These are phyloP conservation scores for Zasmidium citrigriseum DNA, from an alignment of 2,329 filamentous ascomycete genomes.

Conservation along the genomic window DNA sequence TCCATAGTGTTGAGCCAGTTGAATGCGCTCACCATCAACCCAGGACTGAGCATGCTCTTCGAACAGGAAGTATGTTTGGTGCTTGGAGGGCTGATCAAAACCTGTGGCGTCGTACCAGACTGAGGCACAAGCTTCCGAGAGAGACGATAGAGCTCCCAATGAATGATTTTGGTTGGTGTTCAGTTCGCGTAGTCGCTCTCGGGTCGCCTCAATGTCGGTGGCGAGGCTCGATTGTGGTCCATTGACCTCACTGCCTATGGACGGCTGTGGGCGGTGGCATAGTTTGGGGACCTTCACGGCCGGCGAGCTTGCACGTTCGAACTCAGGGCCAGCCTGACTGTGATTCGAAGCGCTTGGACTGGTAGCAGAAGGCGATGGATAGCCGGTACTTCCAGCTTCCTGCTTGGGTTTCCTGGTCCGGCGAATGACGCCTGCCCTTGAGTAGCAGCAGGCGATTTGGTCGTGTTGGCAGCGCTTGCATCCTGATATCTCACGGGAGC, in stretches of 20 bases:
- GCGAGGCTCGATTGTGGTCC: constrained; percentile 15
- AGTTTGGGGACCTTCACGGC: too few species aligned
- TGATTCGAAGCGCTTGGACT: neutral
- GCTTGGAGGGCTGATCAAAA: constrained; percentile 7
- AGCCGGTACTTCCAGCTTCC: too few species aligned
- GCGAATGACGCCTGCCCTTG: constrained; percentile 21
- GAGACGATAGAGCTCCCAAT: constrained; percentile 17
- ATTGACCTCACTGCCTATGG: too few species aligned
- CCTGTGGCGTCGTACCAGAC: constrained; percentile 19
- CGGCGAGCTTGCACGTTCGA: too few species aligned
- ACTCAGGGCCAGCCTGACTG: neutral
- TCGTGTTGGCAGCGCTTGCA: constrained; percentile 18
- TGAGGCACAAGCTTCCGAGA: constrained; percentile 18
- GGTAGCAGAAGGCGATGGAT: too few species aligned
- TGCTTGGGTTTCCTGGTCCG: constrained; percentile 18
- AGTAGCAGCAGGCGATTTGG: constrained; percentile 15
- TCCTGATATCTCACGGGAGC: constrained; percentile 13
- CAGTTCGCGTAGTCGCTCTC: constrained; percentile 7
- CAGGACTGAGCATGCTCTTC: constrained; percentile 11
- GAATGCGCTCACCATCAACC: constrained; percentile 11
- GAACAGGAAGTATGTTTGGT: constrained; percentile 21
- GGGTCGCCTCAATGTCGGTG: constrained; percentile 17
- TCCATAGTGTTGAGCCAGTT: neutral
- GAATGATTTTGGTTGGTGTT: neutral
- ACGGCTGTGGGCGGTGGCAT: too few species aligned